Evolutionary conservation across 2,329 filamentous ascomycete species (phyloP), one percentile per base, ranked within the genome.

Genomic region (Elsinoe ampelina): DNA sequence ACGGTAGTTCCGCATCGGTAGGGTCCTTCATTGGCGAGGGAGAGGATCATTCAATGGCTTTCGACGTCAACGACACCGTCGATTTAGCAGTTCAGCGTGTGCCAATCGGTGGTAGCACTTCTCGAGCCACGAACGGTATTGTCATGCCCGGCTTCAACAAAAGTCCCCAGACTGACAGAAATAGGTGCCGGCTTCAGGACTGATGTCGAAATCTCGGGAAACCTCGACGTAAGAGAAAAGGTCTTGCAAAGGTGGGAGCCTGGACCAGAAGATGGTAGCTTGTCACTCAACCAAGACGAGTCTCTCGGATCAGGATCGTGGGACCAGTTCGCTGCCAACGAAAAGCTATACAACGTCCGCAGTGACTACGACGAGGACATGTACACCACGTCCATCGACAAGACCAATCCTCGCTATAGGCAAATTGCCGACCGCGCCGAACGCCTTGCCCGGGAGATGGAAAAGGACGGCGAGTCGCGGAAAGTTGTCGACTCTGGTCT

Each of bases 281-380:
- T 87, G 62, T 85, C 86, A 48, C 77, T 96, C 20, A 39, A 26
- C 41, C 39, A 48, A 13, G 89, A 93, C 65, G 81, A 71, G 22
- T 66, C 65, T 13, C 57, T 62, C 12, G 70, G 66, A 26, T 62
- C 45, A 58, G 67, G 57, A 5, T 75, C 73, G 8, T 98, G 93
- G 93, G 92, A 98, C 69, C 93, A 98, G 70, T 98, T 98, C 67
- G 87, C 88, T 58, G 85, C 81, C 61, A 97, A 97, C 66, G 88
- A 95, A 72, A 80, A 83, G 57, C 82, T 89, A 30, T 97, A 95
- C 67, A 93, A 93, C 35, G 74, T 95, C 38, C 89, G 83, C 71
- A 93, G 87, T 54, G 89, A 90, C 65, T 98, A 97, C 68, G 84
- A 97, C 66, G 93, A 97, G 72, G 90, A 88, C 64, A 83, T 93